A percentile compares a stretch with the other conserved stretches of the same genome.
These are phyloP conservation scores for Trichoderma gamsii DNA, from an alignment of 495 filamentous ascomycete species.

Conservation along the genomic window DNA sequence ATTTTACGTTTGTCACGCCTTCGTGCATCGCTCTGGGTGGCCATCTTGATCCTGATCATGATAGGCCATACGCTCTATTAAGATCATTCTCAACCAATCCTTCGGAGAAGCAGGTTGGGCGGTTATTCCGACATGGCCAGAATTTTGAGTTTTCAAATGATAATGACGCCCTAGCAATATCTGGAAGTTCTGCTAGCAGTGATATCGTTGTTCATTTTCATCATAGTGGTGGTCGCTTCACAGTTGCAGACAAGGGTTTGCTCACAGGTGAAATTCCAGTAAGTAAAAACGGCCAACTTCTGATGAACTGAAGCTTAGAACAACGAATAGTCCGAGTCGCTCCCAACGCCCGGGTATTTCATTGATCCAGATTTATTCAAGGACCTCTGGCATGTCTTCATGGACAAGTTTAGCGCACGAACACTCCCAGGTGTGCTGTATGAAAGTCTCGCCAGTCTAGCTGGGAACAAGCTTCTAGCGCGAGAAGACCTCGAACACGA, in stretches of 20 bases:
- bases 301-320: background rate
- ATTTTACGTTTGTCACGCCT: background rate
- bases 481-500: background rate
- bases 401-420: background rate
- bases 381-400: background rate
- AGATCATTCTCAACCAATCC: background rate
- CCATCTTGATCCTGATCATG: background rate
- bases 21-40: background rate
- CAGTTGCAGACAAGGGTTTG: constrained; percentile 1
- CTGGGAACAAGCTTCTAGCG: background rate
- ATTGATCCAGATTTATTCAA: background rate
- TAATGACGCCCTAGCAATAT: background rate
- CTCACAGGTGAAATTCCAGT: constrained; percentile 1
- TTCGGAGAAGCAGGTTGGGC: background rate
- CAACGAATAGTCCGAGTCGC: background rate
- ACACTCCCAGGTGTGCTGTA: background rate
- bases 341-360: background rate
- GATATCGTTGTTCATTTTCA: background rate
- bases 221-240: background rate
- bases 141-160: background rate
- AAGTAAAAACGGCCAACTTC: background rate
- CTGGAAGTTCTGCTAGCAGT: background rate
- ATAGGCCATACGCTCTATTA: background rate
- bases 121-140: background rate
- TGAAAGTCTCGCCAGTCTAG: background rate